A percentile compares a stretch with the other conserved stretches of the same genome.
These are phyloP conservation scores for Marsdenia floribunda DNA, from an alignment of 257 asterid species.

Conservation along the genomic window DNA sequence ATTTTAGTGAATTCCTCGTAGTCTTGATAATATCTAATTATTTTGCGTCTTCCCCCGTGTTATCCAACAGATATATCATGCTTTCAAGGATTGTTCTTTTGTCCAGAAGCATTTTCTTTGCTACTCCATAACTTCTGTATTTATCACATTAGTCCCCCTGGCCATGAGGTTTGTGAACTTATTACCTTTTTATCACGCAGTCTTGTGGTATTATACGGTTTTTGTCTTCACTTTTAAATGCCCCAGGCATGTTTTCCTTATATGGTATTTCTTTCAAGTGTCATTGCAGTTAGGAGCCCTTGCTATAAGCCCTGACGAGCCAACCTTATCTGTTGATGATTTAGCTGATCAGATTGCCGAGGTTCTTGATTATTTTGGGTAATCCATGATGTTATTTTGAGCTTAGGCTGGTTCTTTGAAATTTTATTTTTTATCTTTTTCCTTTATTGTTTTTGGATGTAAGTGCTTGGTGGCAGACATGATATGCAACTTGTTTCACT, in stretches of 20 bases:
- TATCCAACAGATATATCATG: constrained; percentile 46
- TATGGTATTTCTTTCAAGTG: constrained; percentile 20
- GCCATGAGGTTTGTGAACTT: constrained; percentile 43
- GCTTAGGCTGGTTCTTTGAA: background rate
- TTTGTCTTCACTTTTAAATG: constrained; percentile 1
- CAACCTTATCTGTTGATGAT: constrained; percentile 38
- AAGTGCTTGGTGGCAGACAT: background rate
- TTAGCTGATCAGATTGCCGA: constrained; percentile 46
- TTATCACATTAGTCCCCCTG: constrained; percentile 51
- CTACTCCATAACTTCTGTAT: constrained; percentile 50
- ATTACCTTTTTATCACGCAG: background rate
- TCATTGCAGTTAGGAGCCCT: constrained; percentile 43
- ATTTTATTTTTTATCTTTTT: too few species aligned
- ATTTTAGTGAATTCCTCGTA: constrained; percentile 14
- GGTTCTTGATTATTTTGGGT: constrained; percentile 50
- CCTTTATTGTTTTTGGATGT: background rate
- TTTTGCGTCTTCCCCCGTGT: constrained; percentile 13
- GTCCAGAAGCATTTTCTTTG: constrained; percentile 50
- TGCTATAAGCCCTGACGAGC: constrained; percentile 33
- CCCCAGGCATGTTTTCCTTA: constrained; percentile 19
- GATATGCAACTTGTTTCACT: background rate
- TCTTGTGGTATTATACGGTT: background rate
- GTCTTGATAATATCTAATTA: constrained; percentile 13
- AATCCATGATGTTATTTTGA: constrained; percentile 6
- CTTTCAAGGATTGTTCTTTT: constrained; percentile 48